Base-by-base conservation (phyloP, 2,329 filamentous ascomycete genomes). In the Ascochyta rabiei region DNA sequence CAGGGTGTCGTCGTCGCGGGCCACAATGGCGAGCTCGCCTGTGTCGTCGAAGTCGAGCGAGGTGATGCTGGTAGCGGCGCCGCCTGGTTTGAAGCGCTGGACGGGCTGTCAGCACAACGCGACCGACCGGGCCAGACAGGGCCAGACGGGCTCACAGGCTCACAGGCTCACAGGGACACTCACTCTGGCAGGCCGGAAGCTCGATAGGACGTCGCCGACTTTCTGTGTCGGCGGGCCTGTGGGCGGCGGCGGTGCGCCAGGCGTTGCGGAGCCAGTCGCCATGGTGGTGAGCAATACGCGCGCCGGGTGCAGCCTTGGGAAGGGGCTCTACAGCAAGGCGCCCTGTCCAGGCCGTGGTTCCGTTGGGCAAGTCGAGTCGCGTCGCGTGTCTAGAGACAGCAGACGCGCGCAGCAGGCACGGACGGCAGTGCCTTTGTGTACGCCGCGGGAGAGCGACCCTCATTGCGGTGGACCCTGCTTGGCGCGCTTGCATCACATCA, bases 41-140 rank as follows among this genome's bases (percentile, higher is more conserved):
- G 90, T 89, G 78, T 98, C 93, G 75, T 98, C 93, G 73, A 96
- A 99, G 79, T 99, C 93, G 66, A 99, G 85, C 1, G 93, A 98
- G 8, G 95, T 89, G 56, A 97, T 86, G 61, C 87, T 82, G 4
- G 87, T 85, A 45, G 81, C 79, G 9, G 80, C 75, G 53, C 68
- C 67, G 19, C 75, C 71, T 0, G 77, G 64, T 61, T 78, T 79
- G 75, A 82, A 82, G 56, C 76, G 75, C 72, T 80, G 67, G 18
- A 19, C 2, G 12, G 2, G 13, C 5, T 31, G 54, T 71, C 24
- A 71, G 65, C 50, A 41, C n/a, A 13, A 1, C 21, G 0, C 7
- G 16, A 13, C 9, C 15, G 37, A 19, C 16, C n/a, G n/a, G n/a
- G n/a, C n/a, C n/a, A n/a, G n/a, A n/a, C n/a, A n/a, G n/a, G n/a